Evolutionary conservation across 1,284 basidiomycete species (phyloP).

Genomic region (Xerocomus amazonicus): DNA sequence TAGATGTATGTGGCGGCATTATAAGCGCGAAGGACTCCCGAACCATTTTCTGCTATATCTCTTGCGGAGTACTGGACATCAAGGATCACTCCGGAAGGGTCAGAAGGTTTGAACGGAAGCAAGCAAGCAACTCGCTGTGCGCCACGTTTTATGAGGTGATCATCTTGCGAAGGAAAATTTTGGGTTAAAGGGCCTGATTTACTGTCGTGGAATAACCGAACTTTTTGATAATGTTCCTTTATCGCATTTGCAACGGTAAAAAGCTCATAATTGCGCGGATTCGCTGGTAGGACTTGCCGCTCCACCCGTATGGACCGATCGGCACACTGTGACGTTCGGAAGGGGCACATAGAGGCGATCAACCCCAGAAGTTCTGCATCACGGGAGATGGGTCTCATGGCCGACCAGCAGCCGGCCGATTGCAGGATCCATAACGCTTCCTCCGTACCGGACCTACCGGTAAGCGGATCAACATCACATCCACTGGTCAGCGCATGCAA

Average conservation of each 20-base stretch:
- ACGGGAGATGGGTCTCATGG: slow-evolving; percentile 30
- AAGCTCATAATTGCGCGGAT: slow-evolving; percentile 36
- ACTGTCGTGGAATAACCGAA: slow-evolving; percentile 11
- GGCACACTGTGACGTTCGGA: slow-evolving; percentile 33
- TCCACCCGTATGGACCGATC: slow-evolving; percentile 35
- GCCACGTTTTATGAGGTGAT: slow-evolving; percentile 16
- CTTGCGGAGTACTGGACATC: slow-evolving; percentile 16
- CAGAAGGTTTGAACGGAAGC: slow-evolving; percentile 5
- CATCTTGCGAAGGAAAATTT: slow-evolving; percentile 3
- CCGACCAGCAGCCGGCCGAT: slow-evolving; percentile 39
- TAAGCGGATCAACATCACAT: slow-evolving; percentile 44
- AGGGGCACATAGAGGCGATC: slow-evolving; percentile 37
- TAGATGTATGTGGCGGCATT: slow-evolving; percentile 8
- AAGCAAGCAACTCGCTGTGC: slow-evolving; percentile 12
- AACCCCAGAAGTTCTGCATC: slow-evolving; percentile 33
- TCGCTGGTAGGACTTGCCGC: slow-evolving; percentile 16
- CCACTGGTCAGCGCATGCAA: slow-evolving; percentile 45
- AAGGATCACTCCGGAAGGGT: neutral
- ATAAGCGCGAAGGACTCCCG: slow-evolving; percentile 15
- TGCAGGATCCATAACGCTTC: slow-evolving; percentile 40
- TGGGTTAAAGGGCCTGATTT: neutral
- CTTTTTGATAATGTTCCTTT: slow-evolving; percentile 26
- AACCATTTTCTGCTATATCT: neutral
- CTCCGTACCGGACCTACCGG: slow-evolving; percentile 42
- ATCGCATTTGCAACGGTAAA: slow-evolving; percentile 27